A percentile compares a stretch with the other conserved stretches of the same genome.
These are phyloP conservation scores for Nemania sp. DNA, from an alignment of 2,329 filamentous ascomycete species.

Conservation along the genomic window DNA sequence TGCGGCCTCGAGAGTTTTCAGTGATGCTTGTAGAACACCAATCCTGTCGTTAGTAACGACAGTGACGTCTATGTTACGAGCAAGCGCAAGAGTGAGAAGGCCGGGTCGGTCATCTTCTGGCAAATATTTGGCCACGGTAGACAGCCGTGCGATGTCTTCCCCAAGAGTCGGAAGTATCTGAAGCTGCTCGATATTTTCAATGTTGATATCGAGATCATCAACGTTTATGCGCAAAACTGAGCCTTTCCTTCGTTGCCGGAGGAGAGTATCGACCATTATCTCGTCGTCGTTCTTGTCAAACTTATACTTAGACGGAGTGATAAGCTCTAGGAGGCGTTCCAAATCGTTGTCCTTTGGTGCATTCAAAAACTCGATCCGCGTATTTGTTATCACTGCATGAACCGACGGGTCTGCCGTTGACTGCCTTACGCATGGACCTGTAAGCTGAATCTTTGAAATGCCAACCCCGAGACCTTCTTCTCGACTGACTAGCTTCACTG, in stretches of 20 bases:
- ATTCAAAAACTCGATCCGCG: conserved; percentile 72
- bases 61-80: conserved; percentile 65
- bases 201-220: conserved; percentile 62
- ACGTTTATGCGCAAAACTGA: conserved; percentile 75
- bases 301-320: conserved; percentile 89
- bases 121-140: conserved; percentile 89
- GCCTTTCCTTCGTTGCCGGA: conserved; percentile 84
- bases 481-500: conserved; percentile 78
- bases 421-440: conserved; percentile 66
- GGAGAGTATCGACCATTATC: conserved; percentile 88
- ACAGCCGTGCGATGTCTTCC: conserved; percentile 79
- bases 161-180: conserved; percentile 70
- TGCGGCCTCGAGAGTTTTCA: conserved; percentile 69
- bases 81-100: conserved; percentile 70
- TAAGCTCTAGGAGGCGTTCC: conserved; percentile 77
- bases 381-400: conserved; percentile 63
- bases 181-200: conserved; percentile 67
- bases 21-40: conserved; percentile 62
- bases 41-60: conserved; percentile 69
- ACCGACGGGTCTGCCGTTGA: conserved; percentile 62
- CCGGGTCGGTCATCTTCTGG: conserved; percentile 95
- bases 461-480: conserved; percentile 71
- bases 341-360: conserved; percentile 79
- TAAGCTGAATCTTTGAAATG: conserved; percentile 74
- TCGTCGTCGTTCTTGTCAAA: conserved; percentile 86